Percentiles rank a stretch among this genome's conserved stretches.
Evolutionary conservation across 2,329 filamentous ascomycete species (phyloP).

Genomic region (Nigrograna mackinnonii): DNA sequence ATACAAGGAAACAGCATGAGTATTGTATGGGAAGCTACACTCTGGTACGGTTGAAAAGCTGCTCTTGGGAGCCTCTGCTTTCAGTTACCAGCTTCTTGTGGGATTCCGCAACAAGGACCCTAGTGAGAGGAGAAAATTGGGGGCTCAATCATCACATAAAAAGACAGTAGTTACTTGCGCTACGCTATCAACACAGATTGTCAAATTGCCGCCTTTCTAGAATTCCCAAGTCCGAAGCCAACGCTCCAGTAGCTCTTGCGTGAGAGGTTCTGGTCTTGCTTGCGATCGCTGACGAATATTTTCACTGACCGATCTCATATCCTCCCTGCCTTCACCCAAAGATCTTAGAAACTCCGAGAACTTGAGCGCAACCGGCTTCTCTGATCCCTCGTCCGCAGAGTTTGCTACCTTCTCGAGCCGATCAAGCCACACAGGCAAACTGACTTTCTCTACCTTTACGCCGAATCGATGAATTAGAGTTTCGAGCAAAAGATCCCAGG

Average conservation of each 20-base stretch:
- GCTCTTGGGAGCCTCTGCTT: too few relatives aligned
- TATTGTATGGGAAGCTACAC: too few relatives aligned
- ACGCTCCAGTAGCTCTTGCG: neutral
- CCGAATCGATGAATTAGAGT: neutral
- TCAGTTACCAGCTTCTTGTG: too few relatives aligned
- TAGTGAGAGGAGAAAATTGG: too few relatives aligned
- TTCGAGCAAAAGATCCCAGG: neutral
- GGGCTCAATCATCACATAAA: too few relatives aligned
- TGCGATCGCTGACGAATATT: neutral
- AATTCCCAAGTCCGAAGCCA: neutral
- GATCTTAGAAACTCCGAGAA: neutral
- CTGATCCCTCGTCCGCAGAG: neutral
- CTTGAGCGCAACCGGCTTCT: neutral
- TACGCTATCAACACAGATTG: too few relatives aligned
- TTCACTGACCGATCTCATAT: neutral
- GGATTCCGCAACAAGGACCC: too few relatives aligned
- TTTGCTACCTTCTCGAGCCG: neutral
- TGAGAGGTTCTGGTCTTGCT: neutral
- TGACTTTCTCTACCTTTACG: neutral
- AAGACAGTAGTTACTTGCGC: too few relatives aligned
- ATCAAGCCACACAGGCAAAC: neutral
- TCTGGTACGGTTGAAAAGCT: too few relatives aligned
- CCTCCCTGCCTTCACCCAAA: constrained; percentile 1
- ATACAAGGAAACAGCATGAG: too few relatives aligned
- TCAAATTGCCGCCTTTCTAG: too few relatives aligned